Percentiles rank a stretch among this genome's conserved stretches.
Evolutionary conservation across 441 rosid genomes (phyloP).

Genomic region (Iberis amara): DNA sequence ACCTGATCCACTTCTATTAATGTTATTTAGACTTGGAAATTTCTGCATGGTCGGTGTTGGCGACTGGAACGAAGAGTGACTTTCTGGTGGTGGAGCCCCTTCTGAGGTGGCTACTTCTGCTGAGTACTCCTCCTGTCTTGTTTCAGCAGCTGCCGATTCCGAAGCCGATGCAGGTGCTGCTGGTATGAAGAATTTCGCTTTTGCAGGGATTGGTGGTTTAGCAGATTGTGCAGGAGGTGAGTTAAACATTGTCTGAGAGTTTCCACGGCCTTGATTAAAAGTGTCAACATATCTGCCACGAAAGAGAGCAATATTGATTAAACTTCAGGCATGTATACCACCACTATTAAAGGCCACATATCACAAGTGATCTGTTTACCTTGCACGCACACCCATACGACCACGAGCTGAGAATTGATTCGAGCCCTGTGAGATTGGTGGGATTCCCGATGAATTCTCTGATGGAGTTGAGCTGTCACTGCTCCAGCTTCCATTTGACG

Average conservation of each 20-base stretch:
- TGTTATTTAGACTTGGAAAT: constrained; percentile 71
- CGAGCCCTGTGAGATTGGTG: constrained; percentile 67
- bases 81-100: constrained; percentile 20
- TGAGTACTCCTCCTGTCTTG: constrained; percentile 34
- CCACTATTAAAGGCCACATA: not conserved
- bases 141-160: constrained; percentile 43
- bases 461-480: constrained; percentile 46
- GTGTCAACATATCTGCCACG: constrained; percentile 83
- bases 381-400: constrained; percentile 30
- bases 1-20: constrained; percentile 33
- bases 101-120: constrained; percentile 37
- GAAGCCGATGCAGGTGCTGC: constrained; percentile 38
- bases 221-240: constrained; percentile 59
- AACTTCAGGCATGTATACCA: not conserved
- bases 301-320: constrained; percentile 2
- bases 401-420: constrained; percentile 35
- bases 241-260: constrained; percentile 63
- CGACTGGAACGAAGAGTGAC: constrained; percentile 35
- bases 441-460: constrained; percentile 62
- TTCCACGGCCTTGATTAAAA: constrained; percentile 62
- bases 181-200: constrained; percentile 82
- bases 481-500: constrained; percentile 44
- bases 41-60: constrained; percentile 46
- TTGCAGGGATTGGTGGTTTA: constrained; percentile 65
- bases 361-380: constrained; percentile 27